phyloP scores from a whole-genome alignment of 108 stramenopile species.

The Skeletonema marinoi region DNA sequence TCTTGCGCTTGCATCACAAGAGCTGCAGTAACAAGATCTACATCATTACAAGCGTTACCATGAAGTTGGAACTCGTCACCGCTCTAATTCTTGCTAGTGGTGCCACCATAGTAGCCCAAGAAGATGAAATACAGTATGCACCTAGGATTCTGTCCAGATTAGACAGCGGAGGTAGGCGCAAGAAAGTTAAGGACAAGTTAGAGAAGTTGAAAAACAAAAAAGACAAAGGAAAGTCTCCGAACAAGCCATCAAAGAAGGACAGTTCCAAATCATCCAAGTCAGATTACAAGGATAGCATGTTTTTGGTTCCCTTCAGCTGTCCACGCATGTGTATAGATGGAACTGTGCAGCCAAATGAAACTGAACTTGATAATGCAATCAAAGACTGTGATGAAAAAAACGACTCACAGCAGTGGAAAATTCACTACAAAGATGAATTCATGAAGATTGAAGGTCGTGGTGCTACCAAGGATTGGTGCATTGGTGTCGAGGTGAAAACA shows the following conservation, averaged over 20 bases:
- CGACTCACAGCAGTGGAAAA: neutral
- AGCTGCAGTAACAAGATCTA: too few relatives aligned
- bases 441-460: neutral
- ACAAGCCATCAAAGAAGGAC: neutral
- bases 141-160: neutral
- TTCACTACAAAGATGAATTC: neutral
- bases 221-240: too few relatives aligned
- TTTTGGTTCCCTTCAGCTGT: neutral
- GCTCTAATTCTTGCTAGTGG: neutral
- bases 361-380: neutral
- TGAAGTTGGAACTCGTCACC: too few relatives aligned
- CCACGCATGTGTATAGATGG: neutral
- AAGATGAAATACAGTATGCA: neutral
- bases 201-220: neutral
- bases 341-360: neutral
- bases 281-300: neutral
- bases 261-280: neutral
- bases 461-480: neutral
- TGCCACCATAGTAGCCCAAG: neutral
- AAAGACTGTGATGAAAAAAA: neutral
- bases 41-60: too few relatives aligned
- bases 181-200: neutral
- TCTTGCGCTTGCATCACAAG: too few relatives aligned
- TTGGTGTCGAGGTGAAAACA: neutral
- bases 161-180: neutral